These are phyloP conservation scores for Huntiella omanensis DNA, from an alignment of 2,329 filamentous ascomycete species.

Conservation along the genomic window DNA sequence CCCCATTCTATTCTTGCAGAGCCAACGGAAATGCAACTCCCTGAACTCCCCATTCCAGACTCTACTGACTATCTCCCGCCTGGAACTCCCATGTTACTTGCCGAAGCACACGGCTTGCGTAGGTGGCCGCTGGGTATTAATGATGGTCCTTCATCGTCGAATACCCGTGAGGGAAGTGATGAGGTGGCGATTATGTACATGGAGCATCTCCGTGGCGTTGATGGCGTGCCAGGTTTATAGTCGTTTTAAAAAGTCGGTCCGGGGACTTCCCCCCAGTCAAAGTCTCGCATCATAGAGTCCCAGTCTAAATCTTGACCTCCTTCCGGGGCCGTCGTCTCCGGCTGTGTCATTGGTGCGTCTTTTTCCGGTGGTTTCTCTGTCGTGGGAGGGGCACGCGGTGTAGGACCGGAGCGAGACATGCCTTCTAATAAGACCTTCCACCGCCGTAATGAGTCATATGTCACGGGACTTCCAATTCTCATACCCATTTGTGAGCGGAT, in stretches of 20 bases:
- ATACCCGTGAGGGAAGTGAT: neutral
- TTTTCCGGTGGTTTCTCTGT: slow-evolving; percentile 16
- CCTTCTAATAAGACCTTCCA: slow-evolving; percentile 26
- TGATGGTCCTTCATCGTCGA: neutral
- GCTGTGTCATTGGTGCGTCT: slow-evolving; percentile 1
- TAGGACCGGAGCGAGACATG: slow-evolving; percentile 4
- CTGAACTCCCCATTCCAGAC: too few species aligned
- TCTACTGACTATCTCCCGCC: slow-evolving; percentile 10
- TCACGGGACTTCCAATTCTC: slow-evolving; percentile 29
- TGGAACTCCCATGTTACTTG: slow-evolving; percentile 11
- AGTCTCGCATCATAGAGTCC: slow-evolving; percentile 31
- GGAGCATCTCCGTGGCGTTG: neutral
- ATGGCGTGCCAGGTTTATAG: too few species aligned
- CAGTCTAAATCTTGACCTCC: slow-evolving; percentile 28
- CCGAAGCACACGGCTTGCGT: slow-evolving; percentile 12
- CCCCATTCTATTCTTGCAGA: too few species aligned
- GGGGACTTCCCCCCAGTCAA: slow-evolving; percentile 21
- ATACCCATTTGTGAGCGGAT: slow-evolving; percentile 24
- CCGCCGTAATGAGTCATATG: slow-evolving; percentile 29
- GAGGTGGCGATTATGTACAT: neutral
- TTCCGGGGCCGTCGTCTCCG: slow-evolving; percentile 14
- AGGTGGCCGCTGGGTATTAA: neutral
- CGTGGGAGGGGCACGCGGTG: slow-evolving; percentile 5
- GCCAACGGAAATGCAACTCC: too few species aligned
- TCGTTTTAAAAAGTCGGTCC: slow-evolving; percentile 7